Percentiles rank a stretch among this genome's conserved stretches.
phyloP scores from a whole-genome alignment of 2,329 filamentous ascomycete species.

The Neonectria coccinea region DNA sequence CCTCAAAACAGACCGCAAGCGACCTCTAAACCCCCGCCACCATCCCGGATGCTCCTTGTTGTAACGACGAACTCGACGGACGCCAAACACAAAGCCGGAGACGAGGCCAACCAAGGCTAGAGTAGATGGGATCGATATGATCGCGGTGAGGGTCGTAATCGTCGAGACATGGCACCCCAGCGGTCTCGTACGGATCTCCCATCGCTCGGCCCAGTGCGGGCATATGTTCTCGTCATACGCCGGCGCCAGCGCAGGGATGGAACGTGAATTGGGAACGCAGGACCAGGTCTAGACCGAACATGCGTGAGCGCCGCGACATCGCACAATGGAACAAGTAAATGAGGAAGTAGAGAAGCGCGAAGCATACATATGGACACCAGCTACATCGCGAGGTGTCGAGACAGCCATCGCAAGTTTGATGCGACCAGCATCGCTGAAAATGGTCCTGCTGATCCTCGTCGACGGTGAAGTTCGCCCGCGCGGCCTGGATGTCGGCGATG shows the following conservation, averaged over 20 bases:
- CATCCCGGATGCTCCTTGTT: constrained; percentile 38
- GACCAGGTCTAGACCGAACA: constrained; percentile 58
- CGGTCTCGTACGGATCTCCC: constrained; percentile 53
- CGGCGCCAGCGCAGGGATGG: constrained; percentile 62
- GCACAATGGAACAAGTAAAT: not conserved
- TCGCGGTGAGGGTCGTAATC: constrained; percentile 48
- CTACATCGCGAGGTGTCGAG: constrained; percentile 58
- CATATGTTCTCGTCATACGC: constrained; percentile 63
- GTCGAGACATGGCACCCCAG: constrained; percentile 53
- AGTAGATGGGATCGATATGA: constrained; percentile 47
- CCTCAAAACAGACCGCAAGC: constrained; percentile 30
- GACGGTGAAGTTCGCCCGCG: constrained; percentile 49
- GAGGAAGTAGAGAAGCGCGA: not conserved
- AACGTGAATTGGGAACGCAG: constrained; percentile 64
- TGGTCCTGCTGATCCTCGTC: constrained; percentile 51
- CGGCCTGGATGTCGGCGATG: constrained; percentile 23
- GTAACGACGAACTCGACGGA: constrained; percentile 38
- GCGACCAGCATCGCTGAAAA: constrained; percentile 63
- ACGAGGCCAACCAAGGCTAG: constrained; percentile 43
- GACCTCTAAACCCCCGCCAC: constrained; percentile 28
- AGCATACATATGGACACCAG: constrained; percentile 65
- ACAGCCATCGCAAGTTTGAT: constrained; percentile 62
- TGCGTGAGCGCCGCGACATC: constrained; percentile 20
- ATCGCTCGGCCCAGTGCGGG: constrained; percentile 60
- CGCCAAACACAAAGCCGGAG: constrained; percentile 37